Conservation (phyloP, 2,329 filamentous ascomycete species). For the Neodidymelliopsis sp. region DNA sequence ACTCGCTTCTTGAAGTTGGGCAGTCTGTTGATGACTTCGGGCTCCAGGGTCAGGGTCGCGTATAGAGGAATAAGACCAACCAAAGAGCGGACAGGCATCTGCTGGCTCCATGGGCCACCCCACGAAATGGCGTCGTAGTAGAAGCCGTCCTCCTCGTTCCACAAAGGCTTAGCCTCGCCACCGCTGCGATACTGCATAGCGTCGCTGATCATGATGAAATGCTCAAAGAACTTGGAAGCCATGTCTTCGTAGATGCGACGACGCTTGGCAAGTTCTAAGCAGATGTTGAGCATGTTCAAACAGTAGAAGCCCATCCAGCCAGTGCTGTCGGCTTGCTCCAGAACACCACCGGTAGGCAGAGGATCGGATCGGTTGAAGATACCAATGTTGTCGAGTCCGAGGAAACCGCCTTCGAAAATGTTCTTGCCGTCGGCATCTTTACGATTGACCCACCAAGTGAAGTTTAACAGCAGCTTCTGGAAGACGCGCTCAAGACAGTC, state of each 20-base stretch:
- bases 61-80: constrained; percentile 95
- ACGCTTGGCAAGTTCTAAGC: constrained; percentile 93
- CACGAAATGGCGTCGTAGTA: constrained; percentile 99
- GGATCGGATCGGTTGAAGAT: constrained; percentile 97
- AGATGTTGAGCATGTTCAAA: constrained; percentile 95
- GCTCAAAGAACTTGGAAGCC: constrained; percentile 98
- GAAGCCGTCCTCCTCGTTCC: constrained; percentile 97
- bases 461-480: constrained; percentile 94
- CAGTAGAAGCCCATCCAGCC: constrained; percentile 99
- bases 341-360: constrained; percentile 86
- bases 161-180: constrained; percentile 80
- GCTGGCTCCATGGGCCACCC: constrained; percentile 91
- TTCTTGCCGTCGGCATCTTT: constrained; percentile 96
- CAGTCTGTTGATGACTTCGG: constrained; percentile 89
- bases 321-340: constrained; percentile 96
- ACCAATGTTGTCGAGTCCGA: constrained; percentile 96
- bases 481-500: constrained; percentile 97
- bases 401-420: constrained; percentile 94
- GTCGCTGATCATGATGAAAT: constrained; percentile 97
- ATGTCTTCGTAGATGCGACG: constrained; percentile 95
- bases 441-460: constrained; percentile 99
- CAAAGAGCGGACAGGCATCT: constrained; percentile 88
- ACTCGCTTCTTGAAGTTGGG: constrained; percentile 92
- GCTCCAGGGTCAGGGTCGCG: constrained; percentile 89
- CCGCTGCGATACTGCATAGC: constrained; percentile 81